phyloP scores from a whole-genome alignment of 108 stramenopile species.

The Cyclostephanos tholiformis region DNA sequence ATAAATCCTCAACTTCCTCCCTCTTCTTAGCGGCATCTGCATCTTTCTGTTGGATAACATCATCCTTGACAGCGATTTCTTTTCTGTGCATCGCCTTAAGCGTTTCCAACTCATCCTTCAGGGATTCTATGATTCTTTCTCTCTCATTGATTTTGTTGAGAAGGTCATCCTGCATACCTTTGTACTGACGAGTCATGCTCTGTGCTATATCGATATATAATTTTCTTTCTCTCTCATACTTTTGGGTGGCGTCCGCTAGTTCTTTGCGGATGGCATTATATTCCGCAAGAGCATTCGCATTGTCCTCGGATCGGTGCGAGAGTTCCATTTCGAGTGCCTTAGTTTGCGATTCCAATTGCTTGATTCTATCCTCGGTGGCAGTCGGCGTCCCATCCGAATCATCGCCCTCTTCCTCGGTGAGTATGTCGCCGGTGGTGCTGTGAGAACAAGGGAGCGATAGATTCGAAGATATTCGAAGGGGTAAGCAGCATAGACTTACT shows the following conservation, averaged over 20 bases:
- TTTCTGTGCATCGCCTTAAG: conserved; percentile 48
- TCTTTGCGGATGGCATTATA: conserved; percentile 29
- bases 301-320: conserved; percentile 30
- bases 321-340: conserved; percentile 43
- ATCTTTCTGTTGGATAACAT: conserved; percentile 64
- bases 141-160: conserved; percentile 76
- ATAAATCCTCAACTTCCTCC: conserved; percentile 75
- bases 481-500: neutral
- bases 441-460: neutral
- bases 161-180: conserved; percentile 85
- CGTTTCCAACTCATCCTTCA: conserved; percentile 71
- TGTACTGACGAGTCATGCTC: conserved; percentile 88
- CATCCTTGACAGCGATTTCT: conserved; percentile 60
- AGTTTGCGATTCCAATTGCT: conserved; percentile 40
- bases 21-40: conserved; percentile 60
- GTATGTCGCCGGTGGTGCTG: neutral
- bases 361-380: conserved; percentile 45
- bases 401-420: conserved; percentile 3
- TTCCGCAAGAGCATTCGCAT: conserved; percentile 32
- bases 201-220: conserved; percentile 62
- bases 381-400: conserved; percentile 33
- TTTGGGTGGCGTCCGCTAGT: conserved; percentile 55
- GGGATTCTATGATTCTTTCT: conserved; percentile 63
- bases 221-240: conserved; percentile 67
- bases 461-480: neutral